Percentiles rank a stretch among this genome's conserved stretches.
Conservation (phyloP, 2,329 filamentous ascomycete species). For the Colletotrichum incanum region DNA sequence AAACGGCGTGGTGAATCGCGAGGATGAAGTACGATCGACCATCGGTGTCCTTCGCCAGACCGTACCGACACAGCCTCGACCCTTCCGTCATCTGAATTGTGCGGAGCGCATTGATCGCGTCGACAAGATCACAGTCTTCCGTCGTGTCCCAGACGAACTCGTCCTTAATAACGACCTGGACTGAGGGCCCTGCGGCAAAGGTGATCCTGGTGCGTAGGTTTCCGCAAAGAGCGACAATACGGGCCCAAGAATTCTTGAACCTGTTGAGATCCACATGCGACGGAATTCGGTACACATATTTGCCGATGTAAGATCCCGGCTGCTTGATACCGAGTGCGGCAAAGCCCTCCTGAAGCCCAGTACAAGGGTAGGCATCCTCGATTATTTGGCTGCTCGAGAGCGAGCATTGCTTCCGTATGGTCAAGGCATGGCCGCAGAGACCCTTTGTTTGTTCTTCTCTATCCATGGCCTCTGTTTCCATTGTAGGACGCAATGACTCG, state of each 20-base stretch:
- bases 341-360: constrained; percentile 58
- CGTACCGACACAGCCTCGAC: constrained; percentile 29
- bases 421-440: too few relatives aligned
- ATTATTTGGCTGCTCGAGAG: constrained; percentile 30
- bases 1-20: constrained; percentile 26
- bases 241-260: constrained; percentile 51
- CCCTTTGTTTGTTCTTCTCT: too few relatives aligned
- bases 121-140: not conserved
- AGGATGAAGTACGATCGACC: constrained; percentile 23
- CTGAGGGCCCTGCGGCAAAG: constrained; percentile 11
- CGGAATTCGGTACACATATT: constrained; percentile 47
- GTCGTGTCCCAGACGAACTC: constrained; percentile 20
- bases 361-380: constrained; percentile 58
- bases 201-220: constrained; percentile 30
- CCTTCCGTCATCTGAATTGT: not conserved
- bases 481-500: not conserved
- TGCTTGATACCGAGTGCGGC: constrained; percentile 55
- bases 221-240: constrained; percentile 14
- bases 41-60: constrained; percentile 1
- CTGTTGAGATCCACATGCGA: constrained; percentile 42
- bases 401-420: constrained; percentile 7
- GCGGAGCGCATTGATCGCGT: not conserved
- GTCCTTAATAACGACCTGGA: constrained; percentile 43
- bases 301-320: constrained; percentile 55
- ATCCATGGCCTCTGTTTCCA: too few relatives aligned